A percentile compares a stretch with the other conserved stretches of the same genome.
Conservation (phyloP, 2,329 filamentous ascomycete genomes). For the Coniochaeta ligniaria region DNA sequence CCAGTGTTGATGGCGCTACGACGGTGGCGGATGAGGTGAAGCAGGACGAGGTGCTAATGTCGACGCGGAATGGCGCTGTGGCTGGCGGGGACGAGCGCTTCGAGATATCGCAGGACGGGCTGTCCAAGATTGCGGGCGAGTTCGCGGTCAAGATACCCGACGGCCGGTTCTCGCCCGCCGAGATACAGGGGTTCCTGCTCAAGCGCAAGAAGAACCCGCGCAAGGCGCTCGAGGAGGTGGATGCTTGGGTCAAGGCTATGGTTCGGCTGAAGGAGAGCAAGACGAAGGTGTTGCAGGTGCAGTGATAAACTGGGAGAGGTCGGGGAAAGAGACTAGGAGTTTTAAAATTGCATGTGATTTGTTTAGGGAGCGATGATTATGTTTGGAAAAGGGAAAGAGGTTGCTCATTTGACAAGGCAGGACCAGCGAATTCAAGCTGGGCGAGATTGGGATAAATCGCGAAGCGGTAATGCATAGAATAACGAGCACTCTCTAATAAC, state of each 20-base stretch:
- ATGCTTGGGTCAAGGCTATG: constrained; percentile 45
- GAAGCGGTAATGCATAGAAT: not conserved
- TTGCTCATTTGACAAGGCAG: not conserved
- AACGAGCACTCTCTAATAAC: not conserved
- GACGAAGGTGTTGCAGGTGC: constrained; percentile 40
- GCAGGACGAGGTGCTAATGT: not conserved
- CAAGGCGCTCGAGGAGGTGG: constrained; percentile 45
- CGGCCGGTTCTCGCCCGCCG: constrained; percentile 48
- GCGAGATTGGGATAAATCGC: too few species aligned
- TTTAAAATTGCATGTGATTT: not conserved
- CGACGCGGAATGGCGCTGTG: not conserved
- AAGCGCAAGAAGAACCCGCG: constrained; percentile 53
- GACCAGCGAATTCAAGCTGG: not conserved
- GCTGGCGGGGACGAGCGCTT: constrained; percentile 7
- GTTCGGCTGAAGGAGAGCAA: constrained; percentile 41
- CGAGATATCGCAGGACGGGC: constrained; percentile 14
- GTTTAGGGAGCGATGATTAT: not conserved
- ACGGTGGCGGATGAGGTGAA: not conserved
- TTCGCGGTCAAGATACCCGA: constrained; percentile 49
- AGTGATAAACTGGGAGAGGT: constrained; percentile 20
- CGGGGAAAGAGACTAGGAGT: not conserved
- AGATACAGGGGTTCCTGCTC: constrained; percentile 59
- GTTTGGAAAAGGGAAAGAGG: not conserved
- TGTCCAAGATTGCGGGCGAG: constrained; percentile 29
- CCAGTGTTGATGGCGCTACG: not conserved